Evolutionary conservation across 495 filamentous ascomycete species (phyloP).

Genomic region (Astrothelium macrocarpum): DNA sequence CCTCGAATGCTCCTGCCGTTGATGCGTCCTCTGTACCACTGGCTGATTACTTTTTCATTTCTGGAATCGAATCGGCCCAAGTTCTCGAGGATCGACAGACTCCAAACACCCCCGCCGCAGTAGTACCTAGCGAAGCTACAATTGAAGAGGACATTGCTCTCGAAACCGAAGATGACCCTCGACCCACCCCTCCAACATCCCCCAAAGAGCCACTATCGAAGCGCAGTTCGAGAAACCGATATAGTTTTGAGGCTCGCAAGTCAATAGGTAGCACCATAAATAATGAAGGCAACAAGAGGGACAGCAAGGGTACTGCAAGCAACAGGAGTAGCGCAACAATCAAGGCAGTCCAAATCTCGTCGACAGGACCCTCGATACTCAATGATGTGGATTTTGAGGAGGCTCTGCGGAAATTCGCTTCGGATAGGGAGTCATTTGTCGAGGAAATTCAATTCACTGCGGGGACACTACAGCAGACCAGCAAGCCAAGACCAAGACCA

Average conservation of each 20-base stretch:
- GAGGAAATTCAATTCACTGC: constrained; percentile 86
- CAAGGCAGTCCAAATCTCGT: constrained; percentile 41
- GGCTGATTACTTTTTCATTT: constrained; percentile 99
- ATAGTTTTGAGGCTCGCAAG: constrained; percentile 51
- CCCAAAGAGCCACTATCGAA: constrained; percentile 50
- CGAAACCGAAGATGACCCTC: constrained; percentile 34
- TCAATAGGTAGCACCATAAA: constrained; percentile 57
- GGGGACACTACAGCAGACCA: constrained; percentile 47
- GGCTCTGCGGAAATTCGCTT: constrained; percentile 86
- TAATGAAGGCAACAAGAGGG: constrained; percentile 22
- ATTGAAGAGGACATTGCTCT: constrained; percentile 64
- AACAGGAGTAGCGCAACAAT: constrained; percentile 86
- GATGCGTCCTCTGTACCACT: constrained; percentile 60
- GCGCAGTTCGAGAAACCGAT: constrained; percentile 45
- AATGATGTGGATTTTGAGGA: constrained; percentile 80
- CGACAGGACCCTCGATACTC: constrained; percentile 26
- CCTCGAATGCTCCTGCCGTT: constrained; percentile 21
- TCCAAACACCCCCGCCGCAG: constrained; percentile 43
- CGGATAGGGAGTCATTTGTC: constrained; percentile 85
- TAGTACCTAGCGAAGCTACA: constrained; percentile 44
- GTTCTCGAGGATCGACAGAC: constrained; percentile 41
- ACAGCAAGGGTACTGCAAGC: constrained; percentile 58
- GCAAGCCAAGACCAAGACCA: constrained; percentile 49
- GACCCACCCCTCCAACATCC: constrained; percentile 40
- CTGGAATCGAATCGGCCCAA: constrained; percentile 68